Base-by-base conservation (phyloP, 2,329 filamentous ascomycete genomes). In the Penicillium sp. region DNA sequence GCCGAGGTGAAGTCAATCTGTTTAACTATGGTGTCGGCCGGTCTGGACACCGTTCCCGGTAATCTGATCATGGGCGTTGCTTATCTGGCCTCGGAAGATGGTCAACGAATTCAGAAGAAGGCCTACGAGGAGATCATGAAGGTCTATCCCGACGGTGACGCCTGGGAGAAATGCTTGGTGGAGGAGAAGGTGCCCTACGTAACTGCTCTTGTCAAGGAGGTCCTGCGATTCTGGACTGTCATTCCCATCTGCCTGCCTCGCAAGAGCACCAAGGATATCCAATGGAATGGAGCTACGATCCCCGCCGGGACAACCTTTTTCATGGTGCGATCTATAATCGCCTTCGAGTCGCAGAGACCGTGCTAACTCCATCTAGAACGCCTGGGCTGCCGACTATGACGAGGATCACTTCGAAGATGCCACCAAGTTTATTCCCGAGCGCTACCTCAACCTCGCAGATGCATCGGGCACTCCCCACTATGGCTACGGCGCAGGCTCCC, bases 21-120 rank as follows among this genome's bases (percentile, higher is more conserved):
- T 65, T 71, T 93, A 23, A 89, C 87, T 23, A 90, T 92, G 81
- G 85, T 92, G 0, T 87, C 84, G 1, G 88, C 87, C 0, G 88
- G 88, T 15, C 79, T 92, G 13, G 88, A 93, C 64, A 93, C 88
- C 0, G 84, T 93, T 1, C 86, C 88, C 0, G 86, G 83, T 9
- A 91, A 90, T 54, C 71, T 92, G 8, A 84, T 89, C 61, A 89
- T 89, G 85, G 84, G 84, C 10, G 81, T 92, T 39, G 88, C 86
- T 2, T 88, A 87, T 58, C 78, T 93, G 2, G 80, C 85, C n/a
- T 83, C 81, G 0, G 69, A 78, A 0, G 74, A 83, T 9, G 87
- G 88, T 12, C 84, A 87, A 57, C 75, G 78, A 2, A 85, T 91
- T 52, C 88, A 93, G 67, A 70, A 78, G 47, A 82, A 79, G 31